Evolutionary conservation across 176 grass and related monocot genomes (phyloP).

Genomic region (Ensete glaucum): DNA sequence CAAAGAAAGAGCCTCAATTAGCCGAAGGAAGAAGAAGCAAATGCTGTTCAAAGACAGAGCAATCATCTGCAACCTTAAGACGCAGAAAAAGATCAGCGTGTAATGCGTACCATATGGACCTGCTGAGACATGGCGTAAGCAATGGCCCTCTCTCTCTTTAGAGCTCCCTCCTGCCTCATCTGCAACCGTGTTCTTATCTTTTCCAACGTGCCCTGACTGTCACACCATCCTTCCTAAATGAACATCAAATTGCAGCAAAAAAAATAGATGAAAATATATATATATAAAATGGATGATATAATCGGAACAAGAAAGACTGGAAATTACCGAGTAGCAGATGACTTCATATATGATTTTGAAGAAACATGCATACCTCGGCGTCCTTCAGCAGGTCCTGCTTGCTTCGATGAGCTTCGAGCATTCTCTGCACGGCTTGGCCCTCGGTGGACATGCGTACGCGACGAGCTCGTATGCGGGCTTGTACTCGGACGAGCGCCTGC

Average conservation of each 20-base stretch:
- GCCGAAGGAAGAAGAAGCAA: background rate
- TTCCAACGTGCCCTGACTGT: slow-evolving; percentile 54
- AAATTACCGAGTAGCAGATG: no score
- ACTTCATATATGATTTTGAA: no score
- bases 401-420: slow-evolving; percentile 52
- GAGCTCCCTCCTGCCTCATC: slow-evolving; percentile 68
- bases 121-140: slow-evolving; percentile 66
- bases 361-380: slow-evolving; percentile 43
- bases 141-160: slow-evolving; percentile 67
- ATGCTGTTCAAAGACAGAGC: no score
- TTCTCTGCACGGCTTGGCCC: slow-evolving; percentile 79
- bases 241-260: background rate
- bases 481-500: slow-evolving; percentile 95
- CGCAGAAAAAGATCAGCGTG: no score
- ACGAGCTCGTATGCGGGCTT: slow-evolving; percentile 76
- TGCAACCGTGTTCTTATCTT: slow-evolving; percentile 63
- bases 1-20: background rate
- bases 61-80: no score
- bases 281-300: background rate
- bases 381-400: slow-evolving; percentile 70
- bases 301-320: background rate
- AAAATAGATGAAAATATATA: background rate
- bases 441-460: slow-evolving; percentile 83
- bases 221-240: slow-evolving; percentile 72
- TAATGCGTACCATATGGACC: slow-evolving; percentile 24